Evolutionary conservation across 1,284 basidiomycete species (phyloP), one percentile per base, ranked within the genome.

Genomic region (Rhodotorula sp.): DNA sequence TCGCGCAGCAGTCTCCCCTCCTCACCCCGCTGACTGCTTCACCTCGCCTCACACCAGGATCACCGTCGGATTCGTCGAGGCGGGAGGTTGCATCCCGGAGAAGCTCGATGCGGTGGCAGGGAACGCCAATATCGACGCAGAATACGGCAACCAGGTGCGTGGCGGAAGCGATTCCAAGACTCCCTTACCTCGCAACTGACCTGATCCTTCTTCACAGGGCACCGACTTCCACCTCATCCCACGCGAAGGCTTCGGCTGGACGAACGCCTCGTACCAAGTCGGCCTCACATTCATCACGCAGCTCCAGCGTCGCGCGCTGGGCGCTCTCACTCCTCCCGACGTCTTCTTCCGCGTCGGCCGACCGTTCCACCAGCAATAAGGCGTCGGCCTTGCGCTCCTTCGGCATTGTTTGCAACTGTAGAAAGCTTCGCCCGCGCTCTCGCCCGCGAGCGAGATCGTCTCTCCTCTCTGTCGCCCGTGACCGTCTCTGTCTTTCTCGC

Each of bases 221-320:
- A 85, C 94, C 76, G 94, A 97, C 83, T 98, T 98, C 83, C 92
- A 93, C 84, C 89, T 92, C 85, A 89, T 97, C 47, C 93, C 93
- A 61, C 86, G 93, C 30, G 95, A 98, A 82, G 95, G 95, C 64
- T 99, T 99, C 78, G 95, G 95, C 7, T 94, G 92, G 74, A 81
- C 79, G 71, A 82, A 82, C 65, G 90, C 94, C 77, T 91, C 92
- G 65, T 92, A 94, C 82, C 92, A 95, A 82, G 89, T 96, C 61
- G 95, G 95, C 31, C 81, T 98, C 50, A 90, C 92, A n/a, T 95
- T 94, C 86, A 83, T 99, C 72, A 92, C 92, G 15, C 89, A 85
- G 37, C 91, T 93, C 78, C 95, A 96, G 91, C 87, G 94, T 37
- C 89, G 95, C 56, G 95, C 95, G 2, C 89, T 98, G 26, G 90